Percentiles rank a stretch among this genome's conserved stretches.
These are phyloP conservation scores for Protomyces inouyei DNA, from an alignment of 1,139 yeast genomes.

Conservation along the genomic window DNA sequence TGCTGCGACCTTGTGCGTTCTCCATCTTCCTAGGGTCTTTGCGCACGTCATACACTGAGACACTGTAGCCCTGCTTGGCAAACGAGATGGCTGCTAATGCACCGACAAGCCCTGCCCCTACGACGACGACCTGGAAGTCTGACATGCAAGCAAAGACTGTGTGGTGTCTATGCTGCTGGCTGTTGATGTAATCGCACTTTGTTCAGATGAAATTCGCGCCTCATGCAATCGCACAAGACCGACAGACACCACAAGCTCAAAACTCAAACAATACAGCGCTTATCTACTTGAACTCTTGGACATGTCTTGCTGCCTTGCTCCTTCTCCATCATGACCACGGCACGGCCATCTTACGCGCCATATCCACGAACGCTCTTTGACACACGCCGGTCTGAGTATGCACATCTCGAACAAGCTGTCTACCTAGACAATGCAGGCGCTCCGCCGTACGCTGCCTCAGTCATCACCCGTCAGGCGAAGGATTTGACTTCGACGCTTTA, in stretches of 20 bases:
- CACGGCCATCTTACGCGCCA: neutral
- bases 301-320: no score
- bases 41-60: slow-evolving; percentile 61
- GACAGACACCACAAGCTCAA: neutral
- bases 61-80: slow-evolving; percentile 65
- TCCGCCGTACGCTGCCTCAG: slow-evolving; percentile 39
- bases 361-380: neutral
- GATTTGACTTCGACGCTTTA: slow-evolving; percentile 35
- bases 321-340: no score
- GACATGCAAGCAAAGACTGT: neutral
- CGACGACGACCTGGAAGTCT: slow-evolving; percentile 36
- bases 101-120: slow-evolving; percentile 85
- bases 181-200: neutral
- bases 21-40: slow-evolving; percentile 41
- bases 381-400: neutral
- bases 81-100: slow-evolving; percentile 79
- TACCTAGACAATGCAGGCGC: slow-evolving; percentile 47
- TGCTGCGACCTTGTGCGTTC: slow-evolving; percentile 52
- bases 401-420: slow-evolving; percentile 5
- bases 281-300: no score
- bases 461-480: slow-evolving; percentile 36
- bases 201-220: neutral
- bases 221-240: neutral
- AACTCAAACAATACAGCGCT: no score
- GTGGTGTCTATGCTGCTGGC: neutral